phyloP scores from a whole-genome alignment of 345 rosid species.

The Heritiera littoralis region DNA sequence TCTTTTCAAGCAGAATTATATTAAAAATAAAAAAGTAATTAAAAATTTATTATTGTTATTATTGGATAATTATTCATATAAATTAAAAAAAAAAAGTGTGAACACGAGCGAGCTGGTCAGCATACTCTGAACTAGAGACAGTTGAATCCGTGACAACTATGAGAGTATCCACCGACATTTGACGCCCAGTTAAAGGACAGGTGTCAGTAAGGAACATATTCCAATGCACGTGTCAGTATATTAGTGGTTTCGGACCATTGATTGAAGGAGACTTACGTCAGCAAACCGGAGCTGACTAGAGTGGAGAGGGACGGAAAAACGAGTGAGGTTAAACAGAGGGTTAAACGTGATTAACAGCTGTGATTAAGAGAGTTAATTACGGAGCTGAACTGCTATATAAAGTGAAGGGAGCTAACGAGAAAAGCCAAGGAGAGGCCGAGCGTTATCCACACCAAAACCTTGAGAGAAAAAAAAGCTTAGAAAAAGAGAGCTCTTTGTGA shows the following conservation, averaged over 20 bases:
- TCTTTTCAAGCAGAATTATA: too few species aligned
- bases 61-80: too few species aligned
- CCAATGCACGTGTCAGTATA: background rate
- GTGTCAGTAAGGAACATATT: background rate
- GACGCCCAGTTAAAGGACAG: constrained; percentile 22
- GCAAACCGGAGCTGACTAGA: background rate
- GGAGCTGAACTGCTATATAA: constrained; percentile 46
- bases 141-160: constrained; percentile 5
- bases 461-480: constrained; percentile 7
- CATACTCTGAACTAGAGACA: background rate
- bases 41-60: too few species aligned
- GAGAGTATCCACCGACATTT: constrained; percentile 11
- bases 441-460: constrained; percentile 21
- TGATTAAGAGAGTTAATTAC: constrained; percentile 25
- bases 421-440: constrained; percentile 39
- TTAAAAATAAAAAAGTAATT: too few species aligned
- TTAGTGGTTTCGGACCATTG: constrained; percentile 3
- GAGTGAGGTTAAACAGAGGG: background rate
- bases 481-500: background rate
- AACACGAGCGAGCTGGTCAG: constrained; percentile 34
- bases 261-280: constrained; percentile 25
- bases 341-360: background rate
- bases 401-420: background rate
- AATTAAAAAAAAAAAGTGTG: constrained; percentile 23
- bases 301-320: background rate